Base-by-base conservation (phyloP, 169 alveolate genomes). In the Theileria parva region DNA sequence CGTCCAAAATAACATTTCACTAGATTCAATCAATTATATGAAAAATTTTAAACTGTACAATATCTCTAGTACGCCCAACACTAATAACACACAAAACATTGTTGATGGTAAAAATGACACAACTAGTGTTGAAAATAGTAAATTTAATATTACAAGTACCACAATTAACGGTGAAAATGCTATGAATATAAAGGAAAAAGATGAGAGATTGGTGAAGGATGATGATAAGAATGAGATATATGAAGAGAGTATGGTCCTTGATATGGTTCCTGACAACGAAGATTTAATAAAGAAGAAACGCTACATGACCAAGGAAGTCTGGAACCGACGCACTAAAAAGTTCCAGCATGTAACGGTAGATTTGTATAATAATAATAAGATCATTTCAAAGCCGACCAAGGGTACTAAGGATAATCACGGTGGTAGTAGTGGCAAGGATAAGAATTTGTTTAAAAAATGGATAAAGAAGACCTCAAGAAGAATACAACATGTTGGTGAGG, bases 291-390 rank as follows among this genome's bases (percentile, higher is more conserved):
- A 78, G 65, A 77, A 78, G 59, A 55, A 66, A 5, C 23, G 91
- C 5, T 85, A 68, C 75, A 74, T 75, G 75, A 61, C 83, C 9
- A 85, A 85, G 64, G 79, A 79, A 51, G 79, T 69, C 39, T 85
- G 91, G 91, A 81, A 85, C 59, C 84, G 86, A 13, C 73, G 74
- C 79, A 85, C 75, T 57, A 85, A 78, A 84, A 77, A 79, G 75
- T 85, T 66, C 60, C 73, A 64, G 27, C 77, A 85, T 57, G 87
- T 77, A 28, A 85, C 83, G 15, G 85, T 85, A 50, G 91, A 85
- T 67, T 25, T 71, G 19, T 53, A 70, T 51, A 85, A 85, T 37
- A 85, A 85, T 30, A 72, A 79, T 28, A 85, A 75, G 0, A 50
- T 65, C 27, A 21, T 63, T 17, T 30, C 71, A 21, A 44, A 44